phyloP scores from a whole-genome alignment of 176 grass and related monocot species.

The Avena sativa region DNA sequence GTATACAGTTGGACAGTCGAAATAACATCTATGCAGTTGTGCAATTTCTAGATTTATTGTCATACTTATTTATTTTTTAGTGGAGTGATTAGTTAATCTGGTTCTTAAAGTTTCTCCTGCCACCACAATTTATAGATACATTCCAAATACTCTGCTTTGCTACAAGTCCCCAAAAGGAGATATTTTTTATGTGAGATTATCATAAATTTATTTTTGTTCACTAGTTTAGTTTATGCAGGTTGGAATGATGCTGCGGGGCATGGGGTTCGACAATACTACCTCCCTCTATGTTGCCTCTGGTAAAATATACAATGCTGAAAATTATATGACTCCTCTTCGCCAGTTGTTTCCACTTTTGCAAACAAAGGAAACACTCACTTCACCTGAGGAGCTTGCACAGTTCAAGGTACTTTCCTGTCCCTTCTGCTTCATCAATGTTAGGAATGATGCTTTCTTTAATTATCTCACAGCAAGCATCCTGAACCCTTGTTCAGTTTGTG shows the following conservation, averaged over 20 bases:
- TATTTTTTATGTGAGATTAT: not conserved
- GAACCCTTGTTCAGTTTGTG: not conserved
- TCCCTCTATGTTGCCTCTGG: slow-evolving; percentile 86
- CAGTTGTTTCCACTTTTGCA: slow-evolving; percentile 85
- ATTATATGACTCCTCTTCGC: slow-evolving; percentile 77
- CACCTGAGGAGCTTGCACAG: slow-evolving; percentile 72
- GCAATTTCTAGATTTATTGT: slow-evolving; percentile 5
- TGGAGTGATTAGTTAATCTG: not conserved
- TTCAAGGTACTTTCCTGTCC: slow-evolving; percentile 57
- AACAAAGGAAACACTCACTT: slow-evolving; percentile 78
- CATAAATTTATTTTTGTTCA: slow-evolving; percentile 24
- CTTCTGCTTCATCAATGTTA: slow-evolving; percentile 5
- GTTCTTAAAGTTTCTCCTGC: not conserved
- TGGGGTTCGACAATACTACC: slow-evolving; percentile 89
- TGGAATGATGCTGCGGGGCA: slow-evolving; percentile 96
- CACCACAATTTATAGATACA: not conserved
- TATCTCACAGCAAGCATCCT: not conserved
- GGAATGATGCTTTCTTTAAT: not conserved
- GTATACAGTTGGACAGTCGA: not conserved
- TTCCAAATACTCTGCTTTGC: not conserved
- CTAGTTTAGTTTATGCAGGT: slow-evolving; percentile 60
- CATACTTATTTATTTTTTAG: not conserved
- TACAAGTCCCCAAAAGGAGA: not conserved
- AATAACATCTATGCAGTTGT: slow-evolving; percentile 7
- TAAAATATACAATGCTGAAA: slow-evolving; percentile 75